Percentiles rank a stretch among this genome's conserved stretches.
Conservation (phyloP, 2,329 filamentous ascomycete species). For the Penicillium sp. region DNA sequence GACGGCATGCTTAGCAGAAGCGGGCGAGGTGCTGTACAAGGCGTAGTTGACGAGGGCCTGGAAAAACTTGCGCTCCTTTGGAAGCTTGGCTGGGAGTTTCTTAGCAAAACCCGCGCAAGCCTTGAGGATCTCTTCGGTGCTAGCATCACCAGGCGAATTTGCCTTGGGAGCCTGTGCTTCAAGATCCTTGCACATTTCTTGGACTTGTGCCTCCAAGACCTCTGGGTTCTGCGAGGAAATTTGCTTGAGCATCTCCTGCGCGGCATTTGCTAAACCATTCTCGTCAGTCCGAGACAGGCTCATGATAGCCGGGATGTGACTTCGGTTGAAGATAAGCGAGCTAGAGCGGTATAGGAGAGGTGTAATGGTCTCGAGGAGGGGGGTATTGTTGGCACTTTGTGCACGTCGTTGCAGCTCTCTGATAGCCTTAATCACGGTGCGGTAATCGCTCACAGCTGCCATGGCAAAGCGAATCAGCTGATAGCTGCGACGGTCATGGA, state of each 20-base stretch:
- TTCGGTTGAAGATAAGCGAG: slow-evolving; percentile 88
- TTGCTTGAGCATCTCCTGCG: slow-evolving; percentile 87
- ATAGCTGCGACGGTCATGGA: slow-evolving; percentile 87
- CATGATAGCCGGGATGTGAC: slow-evolving; percentile 88
- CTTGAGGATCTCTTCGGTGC: slow-evolving; percentile 87
- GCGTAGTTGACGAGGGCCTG: slow-evolving; percentile 83
- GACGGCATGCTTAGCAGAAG: slow-evolving; percentile 89
- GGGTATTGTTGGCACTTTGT: slow-evolving; percentile 65
- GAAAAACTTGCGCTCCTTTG: slow-evolving; percentile 76
- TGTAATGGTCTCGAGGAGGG: slow-evolving; percentile 74
- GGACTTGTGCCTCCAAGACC: slow-evolving; percentile 89
- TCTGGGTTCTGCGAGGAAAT: slow-evolving; percentile 89
- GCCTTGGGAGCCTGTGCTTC: slow-evolving; percentile 76
- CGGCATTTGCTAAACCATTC: slow-evolving; percentile 73
- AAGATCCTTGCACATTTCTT: slow-evolving; percentile 85
- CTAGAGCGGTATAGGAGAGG: slow-evolving; percentile 83
- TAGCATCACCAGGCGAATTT: slow-evolving; percentile 67
- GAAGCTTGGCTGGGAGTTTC: slow-evolving; percentile 82
- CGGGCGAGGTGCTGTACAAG: slow-evolving; percentile 76
- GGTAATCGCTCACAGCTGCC: slow-evolving; percentile 84
- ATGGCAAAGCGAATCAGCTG: slow-evolving; percentile 86
- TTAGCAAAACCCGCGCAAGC: slow-evolving; percentile 90
- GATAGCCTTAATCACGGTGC: slow-evolving; percentile 85
- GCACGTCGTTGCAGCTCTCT: slow-evolving; percentile 86
- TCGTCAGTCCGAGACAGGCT: slow-evolving; percentile 83